Percentiles rank a stretch among this genome's conserved stretches.
These are phyloP conservation scores for Mortierella sp. DNA, from an alignment of 371 early-diverging fungal species.

Conservation along the genomic window DNA sequence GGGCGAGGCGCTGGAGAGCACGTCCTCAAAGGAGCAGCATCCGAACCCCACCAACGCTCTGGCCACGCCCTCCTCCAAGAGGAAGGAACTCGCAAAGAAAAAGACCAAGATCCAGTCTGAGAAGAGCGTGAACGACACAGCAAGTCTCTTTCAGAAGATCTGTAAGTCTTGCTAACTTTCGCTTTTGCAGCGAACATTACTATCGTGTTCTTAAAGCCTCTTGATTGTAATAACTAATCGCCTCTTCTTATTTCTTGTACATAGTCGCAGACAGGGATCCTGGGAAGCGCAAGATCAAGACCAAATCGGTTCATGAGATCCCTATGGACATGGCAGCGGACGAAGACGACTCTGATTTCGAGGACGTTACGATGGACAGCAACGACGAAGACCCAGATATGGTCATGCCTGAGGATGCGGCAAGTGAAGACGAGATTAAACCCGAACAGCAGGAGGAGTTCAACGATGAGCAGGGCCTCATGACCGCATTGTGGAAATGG, in stretches of 20 bases:
- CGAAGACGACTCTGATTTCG: conserved; percentile 54
- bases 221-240: too few relatives aligned
- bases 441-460: conserved; percentile 33
- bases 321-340: conserved; percentile 47
- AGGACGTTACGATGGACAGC: conserved; percentile 37
- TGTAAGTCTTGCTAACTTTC: conserved; percentile 26
- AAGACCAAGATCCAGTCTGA: conserved; percentile 30
- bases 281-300: conserved; percentile 53
- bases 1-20: conserved; percentile 1
- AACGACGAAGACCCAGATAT: conserved; percentile 52
- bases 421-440: conserved; percentile 36
- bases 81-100: conserved; percentile 41
- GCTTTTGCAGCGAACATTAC: too few relatives aligned
- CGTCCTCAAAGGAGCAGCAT: not conserved
- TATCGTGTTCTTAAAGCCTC: too few relatives aligned
- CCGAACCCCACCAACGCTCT: not conserved
- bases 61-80: conserved; percentile 1
- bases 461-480: conserved; percentile 45
- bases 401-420: conserved; percentile 42
- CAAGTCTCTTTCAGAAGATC: conserved; percentile 52
- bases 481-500: conserved; percentile 52
- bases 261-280: conserved; percentile 54
- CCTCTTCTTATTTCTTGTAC: not conserved
- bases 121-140: conserved; percentile 40
- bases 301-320: conserved; percentile 50